Evolutionary conservation across 139 green algal species (phyloP).

Genomic region (Closterium sp.): DNA sequence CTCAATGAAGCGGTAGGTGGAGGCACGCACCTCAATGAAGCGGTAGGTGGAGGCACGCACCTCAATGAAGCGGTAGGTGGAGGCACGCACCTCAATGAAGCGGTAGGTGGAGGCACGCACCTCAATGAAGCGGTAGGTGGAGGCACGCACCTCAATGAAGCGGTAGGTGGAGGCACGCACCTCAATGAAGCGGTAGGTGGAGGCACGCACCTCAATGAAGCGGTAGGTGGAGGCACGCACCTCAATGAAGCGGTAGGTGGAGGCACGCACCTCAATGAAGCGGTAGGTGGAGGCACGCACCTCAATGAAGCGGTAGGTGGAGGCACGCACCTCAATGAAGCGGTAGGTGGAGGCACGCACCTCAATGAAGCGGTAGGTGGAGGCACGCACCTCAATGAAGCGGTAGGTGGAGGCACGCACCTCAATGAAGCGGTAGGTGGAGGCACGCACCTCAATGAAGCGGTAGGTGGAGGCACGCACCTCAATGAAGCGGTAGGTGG

Average conservation of each 20-base stretch:
- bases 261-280: neutral
- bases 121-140: too few species aligned
- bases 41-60: constrained; percentile 4
- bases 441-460: neutral
- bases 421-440: too few species aligned
- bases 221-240: constrained; percentile 4
- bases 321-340: neutral
- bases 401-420: constrained; percentile 4
- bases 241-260: too few species aligned
- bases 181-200: too few species aligned
- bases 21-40: neutral
- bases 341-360: constrained; percentile 4
- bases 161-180: constrained; percentile 4
- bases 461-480: constrained; percentile 4
- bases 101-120: constrained; percentile 4
- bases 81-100: neutral
- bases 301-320: too few species aligned
- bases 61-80: too few species aligned
- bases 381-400: neutral
- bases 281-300: constrained; percentile 4
- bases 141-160: neutral
- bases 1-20: too few species aligned
- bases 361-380: too few species aligned
- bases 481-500: too few species aligned
- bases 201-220: neutral